Evolutionary conservation across 2,329 filamentous ascomycete species (phyloP).

Genomic region (Geosmithia morbida): DNA sequence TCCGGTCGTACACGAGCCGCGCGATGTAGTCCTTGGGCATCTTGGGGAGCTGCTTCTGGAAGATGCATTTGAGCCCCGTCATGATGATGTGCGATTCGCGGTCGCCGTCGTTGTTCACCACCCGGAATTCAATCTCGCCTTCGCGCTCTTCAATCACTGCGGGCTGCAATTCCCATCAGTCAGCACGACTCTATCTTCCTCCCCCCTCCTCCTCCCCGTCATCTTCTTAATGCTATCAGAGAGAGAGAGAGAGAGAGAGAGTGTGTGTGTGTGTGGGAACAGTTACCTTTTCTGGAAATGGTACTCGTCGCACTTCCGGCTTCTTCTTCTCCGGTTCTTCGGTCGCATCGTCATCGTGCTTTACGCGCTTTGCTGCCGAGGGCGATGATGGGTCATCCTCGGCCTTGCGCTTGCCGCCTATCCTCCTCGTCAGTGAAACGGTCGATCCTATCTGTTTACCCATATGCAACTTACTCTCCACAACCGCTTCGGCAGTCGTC

Average conservation of each 20-base stretch:
- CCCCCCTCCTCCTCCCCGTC: too few species aligned
- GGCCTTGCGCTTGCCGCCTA: slow-evolving; percentile 59
- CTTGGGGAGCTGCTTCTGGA: slow-evolving; percentile 95
- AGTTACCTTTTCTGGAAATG: slow-evolving; percentile 85
- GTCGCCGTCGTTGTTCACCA: slow-evolving; percentile 91
- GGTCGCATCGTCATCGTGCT: slow-evolving; percentile 23
- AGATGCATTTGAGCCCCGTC: slow-evolving; percentile 92
- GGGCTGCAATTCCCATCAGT: too few species aligned
- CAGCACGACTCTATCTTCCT: too few species aligned
- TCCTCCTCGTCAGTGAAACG: neutral
- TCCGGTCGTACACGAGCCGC: slow-evolving; percentile 90
- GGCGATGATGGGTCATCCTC: slow-evolving; percentile 48
- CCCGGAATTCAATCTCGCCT: slow-evolving; percentile 90
- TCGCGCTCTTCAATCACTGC: slow-evolving; percentile 88
- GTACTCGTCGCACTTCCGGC: slow-evolving; percentile 47
- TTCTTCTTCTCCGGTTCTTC: slow-evolving; percentile 24
- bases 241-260: too few species aligned
- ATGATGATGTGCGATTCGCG: slow-evolving; percentile 86
- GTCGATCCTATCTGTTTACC: neutral
- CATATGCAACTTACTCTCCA: neutral
- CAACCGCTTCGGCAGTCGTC: neutral
- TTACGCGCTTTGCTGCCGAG: slow-evolving; percentile 49
- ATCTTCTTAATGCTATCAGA: too few species aligned
- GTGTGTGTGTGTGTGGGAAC: too few species aligned
- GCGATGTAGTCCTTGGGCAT: slow-evolving; percentile 99